Evolutionary conservation across 441 rosid species (phyloP), one percentile per base, ranked within the genome.

Genomic region (Capsella rubella): DNA sequence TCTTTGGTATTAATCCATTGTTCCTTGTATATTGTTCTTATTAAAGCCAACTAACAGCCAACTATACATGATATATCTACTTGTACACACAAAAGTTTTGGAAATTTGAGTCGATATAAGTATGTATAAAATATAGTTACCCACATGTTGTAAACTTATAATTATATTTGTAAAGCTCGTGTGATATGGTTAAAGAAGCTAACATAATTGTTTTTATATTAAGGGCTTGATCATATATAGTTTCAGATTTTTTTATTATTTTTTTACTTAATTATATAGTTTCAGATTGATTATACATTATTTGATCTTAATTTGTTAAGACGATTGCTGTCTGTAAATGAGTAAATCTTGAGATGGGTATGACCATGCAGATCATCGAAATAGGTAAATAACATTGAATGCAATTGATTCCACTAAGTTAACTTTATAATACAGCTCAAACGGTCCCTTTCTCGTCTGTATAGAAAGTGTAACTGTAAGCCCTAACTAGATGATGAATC

Each of bases 11-110:
- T 37, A 29, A 56, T 63, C 59, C 6, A 29, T 49, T 35, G 43
- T 62, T 75, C 69, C 50, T 43, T 35, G 58, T 28, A 75, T 61
- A 58, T 46, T 63, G 3, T 63, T 49, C 39, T 71, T 76, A 50
- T n/a, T 40, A 57, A 76, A 70, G 67, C 67, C 66, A 40, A 31
- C 67, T 62, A 76, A 76, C 76, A 18, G 67, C 72, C 80, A 71
- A 71, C 80, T 70, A 64, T 45, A 1, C 37, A 34, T 34, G 37
- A 34, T 21, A 63, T 5, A 68, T 53, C 6, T 69, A 59, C 35
- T 51, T 59, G 25, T 35, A 28, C 27, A 67, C 27, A 37, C 28
- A 53, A 0, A 75, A 60, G 28, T 29, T 68, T 50, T 61, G 42
- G 32, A 40, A 28, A 5, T 31, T 39, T 52, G 42, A 43, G 25